Percentiles rank a stretch among this genome's conserved stretches.
Evolutionary conservation across 2,329 filamentous ascomycete species (phyloP).

Genomic region (Trichothecium roseum): DNA sequence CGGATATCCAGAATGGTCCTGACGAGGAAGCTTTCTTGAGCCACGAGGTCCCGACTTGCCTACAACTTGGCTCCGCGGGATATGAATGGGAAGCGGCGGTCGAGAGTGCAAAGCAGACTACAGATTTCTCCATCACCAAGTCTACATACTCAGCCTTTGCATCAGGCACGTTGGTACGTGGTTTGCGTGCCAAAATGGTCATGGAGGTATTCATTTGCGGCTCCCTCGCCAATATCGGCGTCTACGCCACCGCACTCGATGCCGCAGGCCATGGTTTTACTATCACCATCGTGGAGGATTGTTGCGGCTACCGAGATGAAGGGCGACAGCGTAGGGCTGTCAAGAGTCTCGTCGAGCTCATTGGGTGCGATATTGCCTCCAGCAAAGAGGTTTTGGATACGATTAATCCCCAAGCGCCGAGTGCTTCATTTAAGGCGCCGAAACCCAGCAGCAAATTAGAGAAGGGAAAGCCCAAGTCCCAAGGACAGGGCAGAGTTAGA

Average conservation of each 20-base stretch:
- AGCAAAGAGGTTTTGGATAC: constrained; percentile 45
- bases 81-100: constrained; percentile 32
- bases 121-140: constrained; percentile 51
- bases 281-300: constrained; percentile 84
- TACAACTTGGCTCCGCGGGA: constrained; percentile 33
- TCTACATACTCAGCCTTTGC: constrained; percentile 83
- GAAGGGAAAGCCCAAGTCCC: not conserved
- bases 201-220: constrained; percentile 88
- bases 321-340: constrained; percentile 61
- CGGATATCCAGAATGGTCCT: not conserved
- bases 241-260: constrained; percentile 86
- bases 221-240: constrained; percentile 73
- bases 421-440: not conserved
- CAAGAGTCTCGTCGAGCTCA: constrained; percentile 59
- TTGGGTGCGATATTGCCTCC: constrained; percentile 58
- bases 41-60: constrained; percentile 27
- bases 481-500: too few species aligned
- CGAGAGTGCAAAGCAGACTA: constrained; percentile 31
- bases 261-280: constrained; percentile 78
- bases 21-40: constrained; percentile 38
- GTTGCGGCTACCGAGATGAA: constrained; percentile 68
- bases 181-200: constrained; percentile 75
- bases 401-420: constrained; percentile 8
- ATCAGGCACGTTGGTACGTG: constrained; percentile 59
- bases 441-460: constrained; percentile 7